Percentiles rank a stretch among this genome's conserved stretches.
Conservation (phyloP, 148 eudicot genomes). For the Nepenthes mirabilis region DNA sequence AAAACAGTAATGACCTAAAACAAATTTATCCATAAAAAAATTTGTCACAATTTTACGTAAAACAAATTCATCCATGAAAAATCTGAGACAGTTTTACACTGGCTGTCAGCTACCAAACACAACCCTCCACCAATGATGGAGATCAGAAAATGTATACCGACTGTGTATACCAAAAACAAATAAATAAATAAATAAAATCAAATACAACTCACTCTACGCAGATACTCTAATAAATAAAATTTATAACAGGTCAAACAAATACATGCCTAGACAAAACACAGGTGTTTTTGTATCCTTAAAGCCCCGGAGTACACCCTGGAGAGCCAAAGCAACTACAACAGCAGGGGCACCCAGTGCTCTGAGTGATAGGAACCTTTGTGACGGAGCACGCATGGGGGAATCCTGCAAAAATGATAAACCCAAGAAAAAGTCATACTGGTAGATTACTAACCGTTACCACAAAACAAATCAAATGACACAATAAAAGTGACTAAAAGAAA, state of each 20-base stretch:
- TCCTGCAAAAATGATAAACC: conserved; percentile 27
- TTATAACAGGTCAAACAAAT: conserved; percentile 3
- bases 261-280: conserved; percentile 73
- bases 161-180: too few species aligned
- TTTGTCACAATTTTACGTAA: too few species aligned
- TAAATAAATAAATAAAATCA: background rate
- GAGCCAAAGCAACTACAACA: conserved; percentile 82
- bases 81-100: too few species aligned
- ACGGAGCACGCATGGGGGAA: conserved; percentile 68
- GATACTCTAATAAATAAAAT: background rate
- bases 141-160: too few species aligned
- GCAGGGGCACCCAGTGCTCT: conserved; percentile 99
- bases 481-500: too few species aligned
- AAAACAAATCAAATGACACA: too few species aligned
- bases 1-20: too few species aligned
- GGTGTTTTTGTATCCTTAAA: conserved; percentile 99
- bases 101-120: too few species aligned
- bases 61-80: too few species aligned
- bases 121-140: too few species aligned
- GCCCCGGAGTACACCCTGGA: conserved; percentile 93
- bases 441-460: too few species aligned
- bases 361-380: conserved; percentile 59
- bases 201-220: background rate
- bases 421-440: background rate
- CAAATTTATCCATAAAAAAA: too few species aligned